These are phyloP conservation scores for Starmerella davenportii DNA, from an alignment of 805 yeast genomes.

Conservation along the genomic window DNA sequence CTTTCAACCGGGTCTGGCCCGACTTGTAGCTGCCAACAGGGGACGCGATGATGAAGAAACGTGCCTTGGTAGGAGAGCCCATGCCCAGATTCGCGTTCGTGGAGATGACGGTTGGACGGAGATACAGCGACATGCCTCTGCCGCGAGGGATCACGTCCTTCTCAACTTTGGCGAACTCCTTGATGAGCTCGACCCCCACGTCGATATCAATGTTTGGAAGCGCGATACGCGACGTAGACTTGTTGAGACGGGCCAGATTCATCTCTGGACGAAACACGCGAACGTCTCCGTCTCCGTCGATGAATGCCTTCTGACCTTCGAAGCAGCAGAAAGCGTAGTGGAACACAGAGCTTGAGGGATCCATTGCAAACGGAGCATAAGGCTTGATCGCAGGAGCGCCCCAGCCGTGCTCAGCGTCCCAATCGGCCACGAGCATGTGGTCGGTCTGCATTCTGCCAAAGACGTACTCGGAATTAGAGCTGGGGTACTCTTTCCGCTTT, in stretches of 20 bases:
- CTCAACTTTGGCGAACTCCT: conserved; percentile 58
- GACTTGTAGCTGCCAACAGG: conserved; percentile 95
- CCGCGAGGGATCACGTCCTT: conserved; percentile 64
- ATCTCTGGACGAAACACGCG: conserved; percentile 81
- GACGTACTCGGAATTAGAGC: conserved; percentile 43
- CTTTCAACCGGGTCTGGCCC: conserved; percentile 86
- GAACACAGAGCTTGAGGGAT: conserved; percentile 81
- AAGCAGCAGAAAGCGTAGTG: conserved; percentile 91
- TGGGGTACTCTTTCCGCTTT: conserved; percentile 35
- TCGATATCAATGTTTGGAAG: conserved; percentile 72
- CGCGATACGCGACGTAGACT: conserved; percentile 75
- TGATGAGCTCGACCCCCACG: conserved; percentile 56
- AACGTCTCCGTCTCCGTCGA: conserved; percentile 36
- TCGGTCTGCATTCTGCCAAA: conserved; percentile 64
- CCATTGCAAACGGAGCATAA: conserved; percentile 54
- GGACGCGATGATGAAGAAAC: conserved; percentile 71
- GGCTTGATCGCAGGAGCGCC: conserved; percentile 76
- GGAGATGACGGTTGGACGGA: conserved; percentile 92
- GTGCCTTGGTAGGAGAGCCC: conserved; percentile 60
- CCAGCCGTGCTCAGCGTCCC: conserved; percentile 73
- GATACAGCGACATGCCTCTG: conserved; percentile 75
- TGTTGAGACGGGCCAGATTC: conserved; percentile 83
- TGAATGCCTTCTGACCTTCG: conserved; percentile 91
- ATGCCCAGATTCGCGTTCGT: conserved; percentile 81
- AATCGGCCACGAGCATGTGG: conserved; percentile 76